Evolutionary conservation across 306 rosid genomes (phyloP), one percentile per base, ranked within the genome.

Genomic region (Benincasa hispida): DNA sequence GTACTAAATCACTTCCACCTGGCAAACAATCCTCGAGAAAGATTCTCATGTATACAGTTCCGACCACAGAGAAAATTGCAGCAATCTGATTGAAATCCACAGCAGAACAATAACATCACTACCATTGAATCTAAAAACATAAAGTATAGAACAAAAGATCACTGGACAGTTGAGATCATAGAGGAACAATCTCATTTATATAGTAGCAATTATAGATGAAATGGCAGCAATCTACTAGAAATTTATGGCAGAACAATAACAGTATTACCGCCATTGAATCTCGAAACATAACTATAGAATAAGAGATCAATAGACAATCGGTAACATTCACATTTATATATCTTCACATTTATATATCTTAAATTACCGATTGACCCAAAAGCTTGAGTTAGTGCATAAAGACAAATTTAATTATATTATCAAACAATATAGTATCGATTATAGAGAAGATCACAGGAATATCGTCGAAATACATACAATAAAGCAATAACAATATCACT

Each of bases 121-220:
- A 67, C 35, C 24, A 21, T 32, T 21, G 42, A n/a, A 47, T 25
- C 45, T 50, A 30, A 10, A 62, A 65, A 37, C 48, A 41, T 41
- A 67, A 67, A 67, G 10, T 9, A 28, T 5, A 65, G 18, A 37
- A 32, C 25, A 5, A 21, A 19, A 35, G 22, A 14, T 59, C 10
- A 27, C 21, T 61, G 6, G 41, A 30, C 41, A 61, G 2, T 15
- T 61, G 1, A 87, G 90, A 59, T 90, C 92, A 79, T 85, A 37
- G 9, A 90, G 89, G 78, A 90, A 93, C 51, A 91, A 79, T 84
- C 97, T 88, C 96, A 90, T 88, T 83, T 91, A 91, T 42, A 87
- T 79, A 12, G 76, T 61, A 35, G 88, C 91, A 25, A 81, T 34
- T 87, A 87, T 85, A 25, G 94, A 82, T 17, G 67, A 76, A 28